Percentiles rank a stretch among this genome's conserved stretches.
Conservation (phyloP, 108 stramenopile genomes). For the Skeletonema potamos region DNA sequence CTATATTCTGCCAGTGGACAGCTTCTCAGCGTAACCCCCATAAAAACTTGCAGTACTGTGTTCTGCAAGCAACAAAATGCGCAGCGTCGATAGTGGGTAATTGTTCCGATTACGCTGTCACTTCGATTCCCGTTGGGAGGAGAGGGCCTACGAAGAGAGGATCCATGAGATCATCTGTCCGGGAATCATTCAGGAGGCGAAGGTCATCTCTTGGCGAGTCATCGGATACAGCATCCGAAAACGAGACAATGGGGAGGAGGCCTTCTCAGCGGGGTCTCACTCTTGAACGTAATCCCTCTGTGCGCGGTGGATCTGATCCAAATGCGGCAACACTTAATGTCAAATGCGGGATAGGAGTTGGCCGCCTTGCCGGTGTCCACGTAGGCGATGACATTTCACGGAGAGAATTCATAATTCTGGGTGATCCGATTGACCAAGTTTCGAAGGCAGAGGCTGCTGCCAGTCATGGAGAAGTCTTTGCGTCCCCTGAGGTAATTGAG, state of each 20-base stretch:
- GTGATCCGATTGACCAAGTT: constrained; percentile 62
- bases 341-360: constrained; percentile 60
- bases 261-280: background rate
- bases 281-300: background rate
- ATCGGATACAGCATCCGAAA: constrained; percentile 6
- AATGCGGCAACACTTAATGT: constrained; percentile 53
- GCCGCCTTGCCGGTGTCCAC: constrained; percentile 53
- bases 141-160: background rate
- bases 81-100: constrained; percentile 51
- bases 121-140: constrained; percentile 26
- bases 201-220: background rate
- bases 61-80: constrained; percentile 51
- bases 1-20: constrained; percentile 52
- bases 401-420: constrained; percentile 47
- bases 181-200: background rate
- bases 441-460: constrained; percentile 45
- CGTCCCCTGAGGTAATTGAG: constrained; percentile 39
- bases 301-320: background rate
- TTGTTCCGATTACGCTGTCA: constrained; percentile 60
- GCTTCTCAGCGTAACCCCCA: constrained; percentile 12
- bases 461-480: constrained; percentile 43
- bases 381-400: constrained; percentile 50
- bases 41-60: constrained; percentile 51
- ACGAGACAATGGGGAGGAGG: constrained; percentile 1
- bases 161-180: background rate